Conservation (phyloP, 257 asterid genomes). For the Solanum boliviense region DNA sequence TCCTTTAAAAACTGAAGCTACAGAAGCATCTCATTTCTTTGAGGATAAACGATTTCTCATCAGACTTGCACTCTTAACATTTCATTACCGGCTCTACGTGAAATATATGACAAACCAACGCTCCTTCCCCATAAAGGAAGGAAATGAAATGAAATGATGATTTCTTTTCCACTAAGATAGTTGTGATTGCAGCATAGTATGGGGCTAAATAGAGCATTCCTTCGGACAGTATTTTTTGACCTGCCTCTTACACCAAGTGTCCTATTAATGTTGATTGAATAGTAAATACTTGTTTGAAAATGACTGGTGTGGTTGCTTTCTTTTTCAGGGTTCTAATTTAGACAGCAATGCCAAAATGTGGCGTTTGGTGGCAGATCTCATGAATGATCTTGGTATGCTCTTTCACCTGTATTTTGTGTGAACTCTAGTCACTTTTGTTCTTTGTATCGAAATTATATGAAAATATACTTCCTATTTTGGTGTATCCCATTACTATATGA, state of each 20-base stretch:
- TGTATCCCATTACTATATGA: background rate
- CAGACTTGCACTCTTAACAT: background rate
- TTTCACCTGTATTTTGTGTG: background rate
- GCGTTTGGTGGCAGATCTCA: constrained; percentile 98
- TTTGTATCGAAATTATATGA: background rate
- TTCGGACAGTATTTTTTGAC: background rate
- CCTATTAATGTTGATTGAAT: background rate
- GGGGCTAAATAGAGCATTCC: background rate
- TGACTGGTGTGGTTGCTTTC: background rate
- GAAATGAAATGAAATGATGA: background rate
- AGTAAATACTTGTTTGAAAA: background rate
- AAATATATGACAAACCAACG: background rate
- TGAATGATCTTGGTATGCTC: constrained; percentile 85
- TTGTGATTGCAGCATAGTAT: background rate
- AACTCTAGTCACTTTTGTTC: background rate
- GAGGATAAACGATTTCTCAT: background rate
- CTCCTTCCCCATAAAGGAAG: background rate
- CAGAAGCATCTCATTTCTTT: background rate
- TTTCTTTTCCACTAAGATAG: background rate
- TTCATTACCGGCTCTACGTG: background rate
- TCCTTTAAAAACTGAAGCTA: background rate
- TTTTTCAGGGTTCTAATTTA: constrained; percentile 71
- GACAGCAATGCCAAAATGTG: constrained; percentile 98
- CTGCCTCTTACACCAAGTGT: background rate
- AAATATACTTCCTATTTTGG: background rate